Base-by-base conservation (phyloP, 2,329 filamentous ascomycete genomes). In the Byssoonygena ceratinophila region DNA sequence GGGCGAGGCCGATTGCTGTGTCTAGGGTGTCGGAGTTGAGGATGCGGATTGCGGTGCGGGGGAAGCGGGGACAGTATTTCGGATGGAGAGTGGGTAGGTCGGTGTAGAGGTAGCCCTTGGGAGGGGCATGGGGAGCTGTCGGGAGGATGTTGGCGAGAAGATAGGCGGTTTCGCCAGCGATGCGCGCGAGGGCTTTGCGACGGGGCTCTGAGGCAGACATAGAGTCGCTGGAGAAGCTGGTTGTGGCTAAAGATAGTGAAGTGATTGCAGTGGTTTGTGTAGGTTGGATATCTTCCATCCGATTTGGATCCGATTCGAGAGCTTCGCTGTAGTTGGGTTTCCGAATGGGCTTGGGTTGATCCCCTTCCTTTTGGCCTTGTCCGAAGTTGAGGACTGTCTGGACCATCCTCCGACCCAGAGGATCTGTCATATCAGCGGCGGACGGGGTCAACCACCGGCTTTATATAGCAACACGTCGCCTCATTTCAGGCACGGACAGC, bases 1-100 rank as follows among this genome's bases (percentile, higher is more conserved):
- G 55, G 22, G 64, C 54, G 36, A 74, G 59, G 3, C 59, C 60
- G 40, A 80, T 68, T 5, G 79, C 81, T 1, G 74, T 75, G 58
- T 82, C 77, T 58, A 81, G 73, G 0, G 75, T 76, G 59, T 84
- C 81, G 16, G 72, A 70, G 58, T 81, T 74, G 52, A 81, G 59
- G 34, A 84, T 74, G 23, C 66, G 68, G 58, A 83, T 64, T 32
- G 61, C 60, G 14, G 67, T 66, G 1, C 53, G 56, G 18, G 50
- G 59, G 53, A 63, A 59, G 36, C 59, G 61, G 0, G 79, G 78
- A 54, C 74, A 78, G 40, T 69, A 65, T 2, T 60, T 57, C 1
- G 64, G 53, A 16, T 69, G 61, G 11, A 82, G 69, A 0, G 61
- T 62, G 4, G 69, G 66, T 1, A 73, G 63, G 5, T 62, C 63